Percentiles rank a stretch among this genome's conserved stretches.
These are phyloP conservation scores for Fusarium brevicatenulatum DNA, from an alignment of 2,329 filamentous ascomycete species.

Conservation along the genomic window DNA sequence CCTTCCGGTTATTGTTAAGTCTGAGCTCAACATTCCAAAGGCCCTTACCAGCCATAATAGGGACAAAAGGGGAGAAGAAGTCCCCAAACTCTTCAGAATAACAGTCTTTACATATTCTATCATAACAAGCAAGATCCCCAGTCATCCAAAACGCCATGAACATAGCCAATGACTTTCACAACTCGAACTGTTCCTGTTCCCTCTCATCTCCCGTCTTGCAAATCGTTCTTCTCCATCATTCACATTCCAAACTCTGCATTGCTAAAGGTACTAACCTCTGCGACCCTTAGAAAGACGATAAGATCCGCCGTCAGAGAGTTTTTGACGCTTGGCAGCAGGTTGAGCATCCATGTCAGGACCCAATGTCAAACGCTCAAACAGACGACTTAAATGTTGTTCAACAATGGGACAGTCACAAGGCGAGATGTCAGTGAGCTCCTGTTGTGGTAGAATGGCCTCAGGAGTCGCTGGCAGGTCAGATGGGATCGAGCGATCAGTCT, in stretches of 20 bases:
- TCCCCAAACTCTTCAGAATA: too few relatives aligned
- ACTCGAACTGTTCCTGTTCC: not conserved
- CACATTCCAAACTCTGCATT: not conserved
- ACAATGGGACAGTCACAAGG: not conserved
- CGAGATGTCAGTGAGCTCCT: not conserved
- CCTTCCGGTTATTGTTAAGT: too few relatives aligned
- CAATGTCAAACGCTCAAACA: rapidly evolving
- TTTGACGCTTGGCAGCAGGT: not conserved
- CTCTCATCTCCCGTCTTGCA: not conserved
- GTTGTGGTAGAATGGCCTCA: rapidly evolving
- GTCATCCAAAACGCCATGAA: not conserved
- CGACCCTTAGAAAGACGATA: rapidly evolving
- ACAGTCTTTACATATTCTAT: too few relatives aligned
- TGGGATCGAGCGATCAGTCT: not conserved
- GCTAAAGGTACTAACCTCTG: rapidly evolving
- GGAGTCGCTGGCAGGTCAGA: rapidly evolving
- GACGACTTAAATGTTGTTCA: not conserved
- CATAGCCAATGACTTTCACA: rapidly evolving
- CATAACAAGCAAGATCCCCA: not conserved
- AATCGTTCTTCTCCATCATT: rapidly evolving
- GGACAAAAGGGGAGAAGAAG: too few relatives aligned
- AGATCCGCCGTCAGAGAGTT: rapidly evolving
- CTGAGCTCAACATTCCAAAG: too few relatives aligned
- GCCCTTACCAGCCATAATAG: too few relatives aligned
- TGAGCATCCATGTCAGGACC: not conserved